These are phyloP conservation scores for Chlamydomonas applanata DNA, from an alignment of 139 green algal genomes.

Conservation along the genomic window DNA sequence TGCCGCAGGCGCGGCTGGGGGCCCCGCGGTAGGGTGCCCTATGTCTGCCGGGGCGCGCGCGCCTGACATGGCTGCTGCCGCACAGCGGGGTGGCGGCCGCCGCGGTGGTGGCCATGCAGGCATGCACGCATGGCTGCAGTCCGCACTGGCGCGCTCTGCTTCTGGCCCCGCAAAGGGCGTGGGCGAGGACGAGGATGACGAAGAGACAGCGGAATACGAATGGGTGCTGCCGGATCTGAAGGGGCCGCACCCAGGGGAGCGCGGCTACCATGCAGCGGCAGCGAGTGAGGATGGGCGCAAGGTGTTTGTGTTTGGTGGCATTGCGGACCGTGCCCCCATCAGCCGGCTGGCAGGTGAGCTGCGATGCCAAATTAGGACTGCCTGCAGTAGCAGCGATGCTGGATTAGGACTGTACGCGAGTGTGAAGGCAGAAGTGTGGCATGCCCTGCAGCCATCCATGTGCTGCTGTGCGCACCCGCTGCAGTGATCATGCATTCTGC, in stretches of 20 bases:
- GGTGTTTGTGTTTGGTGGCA: constrained; percentile 33
- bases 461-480: too few species aligned
- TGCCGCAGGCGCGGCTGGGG: neutral
- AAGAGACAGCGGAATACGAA: constrained; percentile 15
- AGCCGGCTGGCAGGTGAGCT: constrained; percentile 13
- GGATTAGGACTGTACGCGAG: too few species aligned
- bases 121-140: too few species aligned
- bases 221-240: constrained; percentile 18
- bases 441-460: too few species aligned
- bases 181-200: too few species aligned
- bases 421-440: too few species aligned
- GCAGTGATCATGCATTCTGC: too few species aligned
- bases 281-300: constrained; percentile 15
- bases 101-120: too few species aligned
- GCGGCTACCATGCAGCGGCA: constrained; percentile 30
- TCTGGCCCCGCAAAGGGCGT: too few species aligned
- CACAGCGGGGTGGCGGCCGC: neutral
- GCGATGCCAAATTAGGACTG: neutral
- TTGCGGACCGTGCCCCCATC: constrained; percentile 6
- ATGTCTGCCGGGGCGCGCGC: neutral
- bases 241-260: constrained; percentile 1
- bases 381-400: neutral
- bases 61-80: neutral
- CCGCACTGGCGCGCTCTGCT: too few species aligned
- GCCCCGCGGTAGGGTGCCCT: too few species aligned